phyloP scores from a whole-genome alignment of 129 eudicot genomes.

The Flaveria linearis region DNA sequence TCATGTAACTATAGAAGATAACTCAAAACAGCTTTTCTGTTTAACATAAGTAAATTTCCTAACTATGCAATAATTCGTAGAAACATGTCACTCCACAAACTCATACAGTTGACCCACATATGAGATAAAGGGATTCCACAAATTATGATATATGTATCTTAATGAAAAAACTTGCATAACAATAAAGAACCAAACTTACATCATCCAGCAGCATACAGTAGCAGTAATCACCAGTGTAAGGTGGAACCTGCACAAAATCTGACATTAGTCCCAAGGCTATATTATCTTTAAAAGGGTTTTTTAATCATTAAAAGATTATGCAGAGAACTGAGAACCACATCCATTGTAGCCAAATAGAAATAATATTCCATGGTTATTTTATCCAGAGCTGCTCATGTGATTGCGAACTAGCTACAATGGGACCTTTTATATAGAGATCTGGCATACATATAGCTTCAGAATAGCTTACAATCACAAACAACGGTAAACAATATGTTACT shows the following conservation, averaged over 20 bases:
- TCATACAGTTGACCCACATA: neutral
- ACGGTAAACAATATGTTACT: neutral
- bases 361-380: neutral
- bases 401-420: conserved; percentile 13
- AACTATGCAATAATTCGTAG: neutral
- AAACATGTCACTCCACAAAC: neutral
- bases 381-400: conserved; percentile 13
- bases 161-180: neutral
- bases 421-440: neutral
- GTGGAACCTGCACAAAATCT: conserved; percentile 60
- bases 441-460: neutral
- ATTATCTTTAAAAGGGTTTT: conserved; percentile 5
- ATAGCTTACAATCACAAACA: neutral
- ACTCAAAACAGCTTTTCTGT: conserved; percentile 2
- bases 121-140: neutral
- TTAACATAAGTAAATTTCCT: neutral
- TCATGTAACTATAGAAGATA: neutral
- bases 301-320: conserved; percentile 9
- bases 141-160: neutral
- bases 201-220: conserved; percentile 97
- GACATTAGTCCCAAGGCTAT: neutral
- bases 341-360: neutral
- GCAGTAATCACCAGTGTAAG: conserved; percentile 91
- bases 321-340: conserved; percentile 7
- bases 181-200: conserved; percentile 59